phyloP scores from a whole-genome alignment of 2,329 filamentous ascomycete genomes.

The Calonectria henricotiae region DNA sequence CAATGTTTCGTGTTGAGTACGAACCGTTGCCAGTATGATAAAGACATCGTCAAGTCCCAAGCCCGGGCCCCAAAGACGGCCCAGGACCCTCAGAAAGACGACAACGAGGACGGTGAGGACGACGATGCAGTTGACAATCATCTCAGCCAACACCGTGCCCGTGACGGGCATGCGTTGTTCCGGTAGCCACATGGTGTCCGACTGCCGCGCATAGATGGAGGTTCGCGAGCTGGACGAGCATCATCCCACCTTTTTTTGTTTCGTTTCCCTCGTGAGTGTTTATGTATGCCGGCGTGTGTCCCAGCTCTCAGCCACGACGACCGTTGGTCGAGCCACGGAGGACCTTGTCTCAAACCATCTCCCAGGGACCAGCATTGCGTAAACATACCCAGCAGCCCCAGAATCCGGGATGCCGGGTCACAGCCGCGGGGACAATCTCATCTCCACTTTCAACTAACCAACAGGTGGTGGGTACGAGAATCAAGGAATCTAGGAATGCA shows the following conservation, averaged over 20 bases:
- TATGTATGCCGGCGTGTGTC: background rate
- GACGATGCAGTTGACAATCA: conserved; percentile 55
- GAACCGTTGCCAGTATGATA: conserved; percentile 51
- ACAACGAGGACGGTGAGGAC: conserved; percentile 53
- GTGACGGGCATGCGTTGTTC: conserved; percentile 39
- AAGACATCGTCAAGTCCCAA: conserved; percentile 57
- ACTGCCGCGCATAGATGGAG: conserved; percentile 5
- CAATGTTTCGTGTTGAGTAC: conserved; percentile 11
- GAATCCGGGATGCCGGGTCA: conserved; percentile 5
- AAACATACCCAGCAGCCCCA: background rate
- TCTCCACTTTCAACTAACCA: background rate
- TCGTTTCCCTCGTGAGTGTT: background rate
- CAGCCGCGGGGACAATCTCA: background rate
- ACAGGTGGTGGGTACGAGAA: background rate
- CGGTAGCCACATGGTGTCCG: conserved; percentile 40
- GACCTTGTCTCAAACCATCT: background rate
- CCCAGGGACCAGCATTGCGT: background rate
- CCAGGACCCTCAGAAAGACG: conserved; percentile 51
- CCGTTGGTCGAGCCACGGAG: background rate
- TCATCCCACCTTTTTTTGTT: conserved; percentile 2
- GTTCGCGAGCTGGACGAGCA: background rate
- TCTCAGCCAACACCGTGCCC: conserved; percentile 52
- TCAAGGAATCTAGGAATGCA: background rate
- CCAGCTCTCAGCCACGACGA: background rate
- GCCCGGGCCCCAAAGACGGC: conserved; percentile 54